A percentile compares a stretch with the other conserved stretches of the same genome.
These are phyloP conservation scores for Canavalia gladiata DNA, from an alignment of 306 rosid species.

Conservation along the genomic window DNA sequence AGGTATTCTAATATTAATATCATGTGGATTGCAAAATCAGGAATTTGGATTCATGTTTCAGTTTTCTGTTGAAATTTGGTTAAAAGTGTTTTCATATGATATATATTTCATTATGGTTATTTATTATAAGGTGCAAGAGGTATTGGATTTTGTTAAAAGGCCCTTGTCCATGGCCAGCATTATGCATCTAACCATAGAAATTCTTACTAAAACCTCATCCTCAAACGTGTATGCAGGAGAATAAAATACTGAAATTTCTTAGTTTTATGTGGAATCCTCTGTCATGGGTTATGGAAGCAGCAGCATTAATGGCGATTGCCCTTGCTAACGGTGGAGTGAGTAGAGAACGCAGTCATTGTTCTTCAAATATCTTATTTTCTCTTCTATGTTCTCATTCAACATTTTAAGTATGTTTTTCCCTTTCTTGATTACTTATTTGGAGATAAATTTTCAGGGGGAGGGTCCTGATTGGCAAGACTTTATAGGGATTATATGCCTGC, in stretches of 20 bases:
- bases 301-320: conserved; percentile 86
- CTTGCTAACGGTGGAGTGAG: conserved; percentile 95
- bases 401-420: conserved; percentile 13
- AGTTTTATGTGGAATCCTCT: conserved; percentile 94
- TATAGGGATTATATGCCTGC: conserved; percentile 77
- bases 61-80: neutral
- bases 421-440: conserved; percentile 36
- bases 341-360: conserved; percentile 30
- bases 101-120: neutral
- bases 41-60: neutral
- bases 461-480: conserved; percentile 98
- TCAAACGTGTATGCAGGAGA: conserved; percentile 66
- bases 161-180: neutral
- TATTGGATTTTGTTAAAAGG: conserved; percentile 10
- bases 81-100: neutral
- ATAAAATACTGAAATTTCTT: conserved; percentile 79
- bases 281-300: conserved; percentile 99
- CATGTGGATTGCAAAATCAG: neutral
- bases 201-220: conserved; percentile 5
- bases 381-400: neutral
- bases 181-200: conserved; percentile 1
- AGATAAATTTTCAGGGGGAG: conserved; percentile 66
- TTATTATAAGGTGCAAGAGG: neutral
- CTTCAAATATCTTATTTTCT: conserved; percentile 5
- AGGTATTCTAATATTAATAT: neutral